Percentiles rank a stretch among this genome's conserved stretches.
These are phyloP conservation scores for Mucor indicus DNA, from an alignment of 371 early-diverging fungal genomes.

Conservation along the genomic window DNA sequence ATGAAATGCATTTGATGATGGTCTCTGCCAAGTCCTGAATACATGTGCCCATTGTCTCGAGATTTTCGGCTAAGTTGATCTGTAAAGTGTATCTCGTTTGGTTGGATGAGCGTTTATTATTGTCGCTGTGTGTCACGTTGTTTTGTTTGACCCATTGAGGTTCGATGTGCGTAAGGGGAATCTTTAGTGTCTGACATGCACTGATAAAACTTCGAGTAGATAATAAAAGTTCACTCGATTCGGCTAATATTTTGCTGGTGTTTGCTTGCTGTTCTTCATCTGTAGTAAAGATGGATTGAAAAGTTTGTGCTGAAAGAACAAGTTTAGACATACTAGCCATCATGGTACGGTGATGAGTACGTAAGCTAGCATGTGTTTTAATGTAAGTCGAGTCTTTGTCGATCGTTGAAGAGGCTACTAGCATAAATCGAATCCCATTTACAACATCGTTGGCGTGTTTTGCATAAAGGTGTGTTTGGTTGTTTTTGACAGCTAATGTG, in stretches of 20 bases:
- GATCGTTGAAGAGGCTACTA: constrained; percentile 70
- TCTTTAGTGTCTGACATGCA: constrained; percentile 26
- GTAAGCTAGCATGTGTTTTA: constrained; percentile 58
- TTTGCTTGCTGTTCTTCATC: constrained; percentile 53
- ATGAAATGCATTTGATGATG: constrained; percentile 20
- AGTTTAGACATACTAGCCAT: constrained; percentile 78
- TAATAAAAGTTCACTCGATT: constrained; percentile 27
- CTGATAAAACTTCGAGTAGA: constrained; percentile 26
- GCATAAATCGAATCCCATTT: constrained; percentile 80
- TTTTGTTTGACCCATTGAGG: constrained; percentile 2
- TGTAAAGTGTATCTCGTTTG: constrained; percentile 11
- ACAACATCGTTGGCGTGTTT: constrained; percentile 60
- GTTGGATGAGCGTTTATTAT: not conserved
- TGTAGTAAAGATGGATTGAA: not conserved
- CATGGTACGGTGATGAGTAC: constrained; percentile 72
- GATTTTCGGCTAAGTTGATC: constrained; percentile 17
- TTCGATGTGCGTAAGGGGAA: constrained; percentile 14
- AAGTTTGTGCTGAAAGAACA: constrained; percentile 51
- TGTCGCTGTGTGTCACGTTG: not conserved
- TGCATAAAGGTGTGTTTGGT: constrained; percentile 40
- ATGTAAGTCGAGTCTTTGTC: constrained; percentile 60
- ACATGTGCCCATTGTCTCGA: constrained; percentile 20
- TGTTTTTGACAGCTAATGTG: constrained; percentile 56
- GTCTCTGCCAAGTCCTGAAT: constrained; percentile 29
- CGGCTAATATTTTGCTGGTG: constrained; percentile 8